Evolutionary conservation across 805 yeast genomes (phyloP).

Genomic region (Ogataea ganodermae): DNA sequence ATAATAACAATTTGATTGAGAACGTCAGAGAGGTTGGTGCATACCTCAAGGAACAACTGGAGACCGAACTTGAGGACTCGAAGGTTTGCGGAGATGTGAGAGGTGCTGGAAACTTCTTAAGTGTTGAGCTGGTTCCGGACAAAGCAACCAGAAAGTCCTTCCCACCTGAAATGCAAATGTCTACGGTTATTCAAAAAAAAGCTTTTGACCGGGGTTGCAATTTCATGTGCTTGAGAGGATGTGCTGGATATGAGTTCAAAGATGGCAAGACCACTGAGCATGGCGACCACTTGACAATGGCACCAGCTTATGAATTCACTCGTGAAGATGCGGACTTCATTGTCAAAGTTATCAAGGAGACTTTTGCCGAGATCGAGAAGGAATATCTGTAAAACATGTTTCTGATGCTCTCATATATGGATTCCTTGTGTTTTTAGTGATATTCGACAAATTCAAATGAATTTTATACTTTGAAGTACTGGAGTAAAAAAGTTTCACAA

Average conservation of each 20-base stretch:
- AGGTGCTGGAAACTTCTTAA: slow-evolving; percentile 56
- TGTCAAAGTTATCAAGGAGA: slow-evolving; percentile 40
- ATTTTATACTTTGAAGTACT: too few species aligned
- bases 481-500: too few species aligned
- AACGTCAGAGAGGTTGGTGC: slow-evolving; percentile 45
- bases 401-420: neutral
- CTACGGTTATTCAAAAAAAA: slow-evolving; percentile 11
- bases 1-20: slow-evolving; percentile 37
- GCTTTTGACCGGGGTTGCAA: slow-evolving; percentile 15
- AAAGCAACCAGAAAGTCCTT: slow-evolving; percentile 46
- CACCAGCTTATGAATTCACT: slow-evolving; percentile 46
- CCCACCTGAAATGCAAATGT: slow-evolving; percentile 31
- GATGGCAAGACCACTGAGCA: slow-evolving; percentile 30
- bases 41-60: slow-evolving; percentile 40
- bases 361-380: slow-evolving; percentile 41
- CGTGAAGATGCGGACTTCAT: slow-evolving; percentile 44
- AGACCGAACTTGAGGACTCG: slow-evolving; percentile 27
- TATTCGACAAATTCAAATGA: too few species aligned
- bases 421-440: too few species aligned
- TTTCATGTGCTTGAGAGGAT: slow-evolving; percentile 20
- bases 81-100: slow-evolving; percentile 49
- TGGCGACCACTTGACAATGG: slow-evolving; percentile 47
- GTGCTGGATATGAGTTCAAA: slow-evolving; percentile 24
- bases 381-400: slow-evolving; percentile 24
- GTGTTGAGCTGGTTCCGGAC: slow-evolving; percentile 50